These are phyloP conservation scores for Jatropha multifida DNA, from an alignment of 441 rosid genomes.

Conservation along the genomic window DNA sequence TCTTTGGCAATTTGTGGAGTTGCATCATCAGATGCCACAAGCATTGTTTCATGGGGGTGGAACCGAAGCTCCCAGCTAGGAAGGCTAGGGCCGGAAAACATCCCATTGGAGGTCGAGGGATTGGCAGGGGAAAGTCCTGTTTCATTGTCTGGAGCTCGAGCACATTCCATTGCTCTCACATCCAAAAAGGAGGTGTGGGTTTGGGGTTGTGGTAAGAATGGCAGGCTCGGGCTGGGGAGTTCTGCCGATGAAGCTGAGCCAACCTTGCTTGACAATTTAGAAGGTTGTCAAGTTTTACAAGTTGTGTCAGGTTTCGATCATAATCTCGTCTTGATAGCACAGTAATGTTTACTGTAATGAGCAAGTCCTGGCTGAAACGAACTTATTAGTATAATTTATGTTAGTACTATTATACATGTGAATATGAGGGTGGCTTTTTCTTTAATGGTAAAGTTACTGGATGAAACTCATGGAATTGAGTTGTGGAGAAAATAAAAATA, in stretches of 20 bases:
- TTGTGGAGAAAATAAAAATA: no score
- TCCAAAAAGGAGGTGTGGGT: slow-evolving; percentile 70
- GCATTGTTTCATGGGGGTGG: slow-evolving; percentile 87
- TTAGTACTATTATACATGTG: no score
- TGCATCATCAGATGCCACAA: slow-evolving; percentile 27
- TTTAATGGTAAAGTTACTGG: no score
- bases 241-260: slow-evolving; percentile 72
- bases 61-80: slow-evolving; percentile 78
- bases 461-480: no score
- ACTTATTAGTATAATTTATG: no score
- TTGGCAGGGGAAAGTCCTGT: slow-evolving; percentile 47
- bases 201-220: slow-evolving; percentile 90
- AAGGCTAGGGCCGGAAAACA: slow-evolving; percentile 53
- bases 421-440: no score
- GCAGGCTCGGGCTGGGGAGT: slow-evolving; percentile 89
- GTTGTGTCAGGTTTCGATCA: slow-evolving; percentile 85
- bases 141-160: slow-evolving; percentile 73
- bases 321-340: slow-evolving; percentile 52
- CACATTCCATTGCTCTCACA: slow-evolving; percentile 67
- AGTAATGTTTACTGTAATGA: slow-evolving; percentile 18
- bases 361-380: no score
- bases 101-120: slow-evolving; percentile 52
- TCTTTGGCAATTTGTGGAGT: slow-evolving; percentile 60
- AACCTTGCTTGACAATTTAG: slow-evolving; percentile 47
- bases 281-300: slow-evolving; percentile 57